phyloP scores from a whole-genome alignment of 73 alveolate species.

The Tetrahymena elliotti region DNA sequence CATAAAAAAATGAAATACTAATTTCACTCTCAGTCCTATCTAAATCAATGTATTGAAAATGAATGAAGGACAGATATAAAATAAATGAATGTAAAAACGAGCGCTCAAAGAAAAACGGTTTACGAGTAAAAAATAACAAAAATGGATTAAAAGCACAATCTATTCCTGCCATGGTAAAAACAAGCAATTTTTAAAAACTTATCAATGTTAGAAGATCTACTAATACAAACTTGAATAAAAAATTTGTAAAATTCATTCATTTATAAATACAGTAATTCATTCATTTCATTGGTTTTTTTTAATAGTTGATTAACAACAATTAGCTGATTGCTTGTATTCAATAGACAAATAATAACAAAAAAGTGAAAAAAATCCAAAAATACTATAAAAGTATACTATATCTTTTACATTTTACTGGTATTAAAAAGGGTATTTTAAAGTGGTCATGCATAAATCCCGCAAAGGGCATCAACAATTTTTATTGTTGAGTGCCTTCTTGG shows the following conservation, averaged over 20 bases:
- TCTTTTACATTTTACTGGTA: neutral
- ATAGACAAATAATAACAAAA: neutral
- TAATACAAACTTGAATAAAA: neutral
- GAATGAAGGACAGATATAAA: neutral
- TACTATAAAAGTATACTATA: neutral
- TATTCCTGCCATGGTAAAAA: neutral
- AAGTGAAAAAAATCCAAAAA: neutral
- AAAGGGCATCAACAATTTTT: neutral
- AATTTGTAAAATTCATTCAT: neutral
- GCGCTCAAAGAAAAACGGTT: neutral
- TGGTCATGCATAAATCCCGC: neutral
- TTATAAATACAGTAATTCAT: too few relatives aligned
- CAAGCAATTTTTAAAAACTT: neutral
- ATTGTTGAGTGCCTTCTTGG: neutral
- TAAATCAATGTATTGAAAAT: too few relatives aligned
- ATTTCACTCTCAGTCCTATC: too few relatives aligned
- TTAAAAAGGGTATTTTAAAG: neutral
- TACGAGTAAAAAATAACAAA: neutral
- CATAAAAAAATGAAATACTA: too few relatives aligned
- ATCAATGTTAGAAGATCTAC: neutral
- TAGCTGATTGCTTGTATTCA: neutral
- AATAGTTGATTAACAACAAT: neutral
- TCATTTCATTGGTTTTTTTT: too few relatives aligned
- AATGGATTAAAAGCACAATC: neutral
- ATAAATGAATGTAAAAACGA: neutral